Conservation (phyloP, 2,329 filamentous ascomycete species). For the Ophiocordyceps sinensis region DNA sequence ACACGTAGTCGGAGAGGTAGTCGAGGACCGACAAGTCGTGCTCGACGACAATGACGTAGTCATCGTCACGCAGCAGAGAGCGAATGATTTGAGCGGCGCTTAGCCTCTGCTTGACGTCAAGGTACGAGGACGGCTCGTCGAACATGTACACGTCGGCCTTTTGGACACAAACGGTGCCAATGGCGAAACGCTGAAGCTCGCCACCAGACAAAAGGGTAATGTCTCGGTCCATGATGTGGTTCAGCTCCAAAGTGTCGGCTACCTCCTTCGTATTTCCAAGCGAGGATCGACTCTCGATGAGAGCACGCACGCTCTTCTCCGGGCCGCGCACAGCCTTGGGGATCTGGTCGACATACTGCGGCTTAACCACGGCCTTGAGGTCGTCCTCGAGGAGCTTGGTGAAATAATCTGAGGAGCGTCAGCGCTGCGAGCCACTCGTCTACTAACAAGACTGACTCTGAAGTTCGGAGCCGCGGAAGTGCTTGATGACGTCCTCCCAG, state of each 20-base stretch:
- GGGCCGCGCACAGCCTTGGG: slow-evolving; percentile 77
- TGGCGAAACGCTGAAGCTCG: slow-evolving; percentile 95
- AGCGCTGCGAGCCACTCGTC: neutral
- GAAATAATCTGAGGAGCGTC: slow-evolving; percentile 59
- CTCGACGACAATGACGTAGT: slow-evolving; percentile 98
- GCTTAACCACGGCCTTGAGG: slow-evolving; percentile 95
- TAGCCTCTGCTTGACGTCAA: slow-evolving; percentile 98
- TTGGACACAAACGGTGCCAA: slow-evolving; percentile 89
- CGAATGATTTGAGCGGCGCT: slow-evolving; percentile 86
- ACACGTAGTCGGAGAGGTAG: slow-evolving; percentile 97
- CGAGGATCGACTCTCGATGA: slow-evolving; percentile 63
- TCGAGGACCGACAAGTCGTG: slow-evolving; percentile 98
- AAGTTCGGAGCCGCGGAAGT: slow-evolving; percentile 93
- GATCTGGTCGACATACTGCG: slow-evolving; percentile 98
- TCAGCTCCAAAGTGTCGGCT: slow-evolving; percentile 69
- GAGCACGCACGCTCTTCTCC: slow-evolving; percentile 62
- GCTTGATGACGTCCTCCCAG: slow-evolving; percentile 97
- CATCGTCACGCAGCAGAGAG: slow-evolving; percentile 71
- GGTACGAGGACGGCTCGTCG: slow-evolving; percentile 95
- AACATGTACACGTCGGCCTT: slow-evolving; percentile 99
- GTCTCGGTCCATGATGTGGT: slow-evolving; percentile 83
- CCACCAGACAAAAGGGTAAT: slow-evolving; percentile 85
- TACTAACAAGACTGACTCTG: slow-evolving; percentile 56
- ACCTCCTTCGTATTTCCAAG: slow-evolving; percentile 74
- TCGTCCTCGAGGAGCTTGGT: slow-evolving; percentile 96